A percentile compares a stretch with the other conserved stretches of the same genome.
Evolutionary conservation across 805 yeast species (phyloP).

Genomic region (Wickerhamomyces queroliae): DNA sequence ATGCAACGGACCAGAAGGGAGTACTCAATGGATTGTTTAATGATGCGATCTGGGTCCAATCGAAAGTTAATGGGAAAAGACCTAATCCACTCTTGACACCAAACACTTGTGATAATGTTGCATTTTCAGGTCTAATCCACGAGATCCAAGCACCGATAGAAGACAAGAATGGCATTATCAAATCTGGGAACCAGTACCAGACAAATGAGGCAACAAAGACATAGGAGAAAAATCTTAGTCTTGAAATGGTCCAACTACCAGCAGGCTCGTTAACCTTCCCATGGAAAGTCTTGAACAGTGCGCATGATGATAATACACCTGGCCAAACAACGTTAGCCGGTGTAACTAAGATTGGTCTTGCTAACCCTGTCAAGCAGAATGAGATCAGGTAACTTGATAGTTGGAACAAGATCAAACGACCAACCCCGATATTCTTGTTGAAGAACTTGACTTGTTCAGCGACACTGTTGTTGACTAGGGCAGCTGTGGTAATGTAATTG

Average conservation of each 20-base stretch:
- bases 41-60: conserved; percentile 57
- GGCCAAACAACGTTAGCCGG: conserved; percentile 76
- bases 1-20: too few relatives aligned
- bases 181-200: conserved; percentile 68
- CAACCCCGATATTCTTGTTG: conserved; percentile 39
- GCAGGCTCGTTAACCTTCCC: conserved; percentile 31
- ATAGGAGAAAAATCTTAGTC: conserved; percentile 42
- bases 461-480: conserved; percentile 54
- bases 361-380: conserved; percentile 60
- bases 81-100: conserved; percentile 62
- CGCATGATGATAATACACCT: conserved; percentile 50
- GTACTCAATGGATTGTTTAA: conserved; percentile 62
- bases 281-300: conserved; percentile 47
- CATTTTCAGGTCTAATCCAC: conserved; percentile 51
- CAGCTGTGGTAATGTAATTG: conserved; percentile 40
- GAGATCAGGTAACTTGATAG: conserved; percentile 61
- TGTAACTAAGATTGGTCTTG: conserved; percentile 53
- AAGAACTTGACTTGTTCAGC: conserved; percentile 47
- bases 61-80: conserved; percentile 59
- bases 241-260: conserved; percentile 48
- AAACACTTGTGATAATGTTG: conserved; percentile 57
- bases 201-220: conserved; percentile 37
- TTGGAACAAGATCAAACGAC: conserved; percentile 41
- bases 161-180: conserved; percentile 41
- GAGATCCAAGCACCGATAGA: conserved; percentile 40